Evolutionary conservation across 202 grass and related monocot genomes (phyloP).

Genomic region (Thinopyrum obtusiflorum): DNA sequence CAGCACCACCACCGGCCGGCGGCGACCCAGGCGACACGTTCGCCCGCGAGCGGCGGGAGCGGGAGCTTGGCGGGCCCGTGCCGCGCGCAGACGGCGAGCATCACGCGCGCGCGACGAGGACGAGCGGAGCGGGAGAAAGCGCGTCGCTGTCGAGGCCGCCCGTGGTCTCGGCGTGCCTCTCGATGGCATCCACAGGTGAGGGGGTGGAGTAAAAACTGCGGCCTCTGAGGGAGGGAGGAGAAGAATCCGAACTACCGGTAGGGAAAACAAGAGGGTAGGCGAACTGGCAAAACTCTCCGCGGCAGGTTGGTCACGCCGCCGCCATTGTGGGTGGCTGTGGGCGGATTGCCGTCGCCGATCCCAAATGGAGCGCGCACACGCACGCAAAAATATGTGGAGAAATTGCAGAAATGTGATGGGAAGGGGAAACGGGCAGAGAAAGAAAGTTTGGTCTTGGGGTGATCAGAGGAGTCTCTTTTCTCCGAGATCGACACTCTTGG

Average conservation of each 20-base stretch:
- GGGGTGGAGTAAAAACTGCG: slow-evolving; percentile 9
- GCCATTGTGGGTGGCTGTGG: slow-evolving; percentile 7
- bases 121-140: neutral
- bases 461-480: neutral
- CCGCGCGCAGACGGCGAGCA: slow-evolving; percentile 61
- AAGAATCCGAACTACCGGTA: neutral
- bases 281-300: neutral
- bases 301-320: slow-evolving; percentile 6
- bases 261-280: neutral
- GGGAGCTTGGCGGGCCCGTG: slow-evolving; percentile 41
- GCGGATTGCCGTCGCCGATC: slow-evolving; percentile 3
- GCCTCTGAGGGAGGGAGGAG: neutral
- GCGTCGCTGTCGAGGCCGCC: slow-evolving; percentile 10
- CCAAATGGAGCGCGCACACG: slow-evolving; percentile 6
- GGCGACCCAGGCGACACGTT: slow-evolving; percentile 14
- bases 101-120: slow-evolving; percentile 29
- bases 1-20: slow-evolving; percentile 47
- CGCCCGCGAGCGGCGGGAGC: slow-evolving; percentile 21
- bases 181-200: slow-evolving; percentile 41
- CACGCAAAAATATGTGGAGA: neutral
- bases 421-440: neutral
- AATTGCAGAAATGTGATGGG: neutral
- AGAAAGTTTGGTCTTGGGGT: neutral
- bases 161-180: slow-evolving; percentile 19
- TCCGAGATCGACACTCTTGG: slow-evolving; percentile 34